Conservation (phyloP, 2,329 filamentous ascomycete species). For the Anthostomella pinea region DNA sequence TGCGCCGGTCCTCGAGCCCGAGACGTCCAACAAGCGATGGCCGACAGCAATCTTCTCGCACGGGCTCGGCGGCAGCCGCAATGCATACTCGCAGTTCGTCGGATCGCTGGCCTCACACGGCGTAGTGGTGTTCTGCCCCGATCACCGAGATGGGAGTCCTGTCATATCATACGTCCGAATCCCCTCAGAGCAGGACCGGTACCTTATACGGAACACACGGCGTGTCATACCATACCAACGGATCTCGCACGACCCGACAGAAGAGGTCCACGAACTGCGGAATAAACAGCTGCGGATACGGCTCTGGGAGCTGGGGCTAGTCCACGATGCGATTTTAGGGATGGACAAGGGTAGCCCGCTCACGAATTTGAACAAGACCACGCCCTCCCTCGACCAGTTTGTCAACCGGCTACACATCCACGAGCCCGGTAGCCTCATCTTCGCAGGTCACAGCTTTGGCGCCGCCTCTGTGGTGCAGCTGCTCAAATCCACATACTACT, state of each 20-base stretch:
- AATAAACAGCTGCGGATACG: conserved; percentile 72
- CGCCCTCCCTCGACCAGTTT: conserved; percentile 57
- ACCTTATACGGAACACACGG: conserved; percentile 33
- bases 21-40: conserved; percentile 56
- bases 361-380: conserved; percentile 51
- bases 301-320: conserved; percentile 72
- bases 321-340: conserved; percentile 65
- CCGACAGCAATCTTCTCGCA: conserved; percentile 85
- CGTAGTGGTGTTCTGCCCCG: conserved; percentile 74
- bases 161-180: conserved; percentile 70
- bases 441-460: conserved; percentile 80
- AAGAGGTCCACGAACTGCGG: conserved; percentile 64
- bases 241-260: conserved; percentile 60
- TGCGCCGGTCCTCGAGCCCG: conserved; percentile 56
- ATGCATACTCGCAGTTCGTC: conserved; percentile 80
- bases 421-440: conserved; percentile 69
- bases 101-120: conserved; percentile 79
- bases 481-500: conserved; percentile 75
- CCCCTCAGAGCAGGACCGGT: conserved; percentile 45
- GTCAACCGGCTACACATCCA: conserved; percentile 62
- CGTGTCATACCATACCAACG: conserved; percentile 46
- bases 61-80: conserved; percentile 75
- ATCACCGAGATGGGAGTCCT: conserved; percentile 79
- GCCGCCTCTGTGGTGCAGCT: conserved; percentile 72
- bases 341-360: conserved; percentile 56